Evolutionary conservation across 139 green algal genomes (phyloP).

Genomic region (Chlorella vulgaris): DNA sequence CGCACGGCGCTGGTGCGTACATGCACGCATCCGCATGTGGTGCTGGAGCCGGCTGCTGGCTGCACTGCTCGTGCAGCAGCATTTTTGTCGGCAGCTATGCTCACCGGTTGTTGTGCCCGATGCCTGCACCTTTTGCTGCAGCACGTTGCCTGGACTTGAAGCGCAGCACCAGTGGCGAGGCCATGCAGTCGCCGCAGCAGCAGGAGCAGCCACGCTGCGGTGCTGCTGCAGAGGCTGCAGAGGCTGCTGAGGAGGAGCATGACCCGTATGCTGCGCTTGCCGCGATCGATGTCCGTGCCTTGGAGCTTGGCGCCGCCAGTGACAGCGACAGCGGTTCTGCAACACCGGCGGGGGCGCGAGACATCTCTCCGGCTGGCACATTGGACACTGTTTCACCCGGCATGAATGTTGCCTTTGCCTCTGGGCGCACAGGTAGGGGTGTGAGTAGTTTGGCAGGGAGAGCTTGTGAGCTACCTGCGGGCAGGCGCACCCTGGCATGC

Average conservation of each 20-base stretch:
- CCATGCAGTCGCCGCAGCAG: background rate
- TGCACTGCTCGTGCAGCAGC: too few species aligned
- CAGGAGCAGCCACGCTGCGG: background rate
- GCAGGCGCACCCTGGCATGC: too few species aligned
- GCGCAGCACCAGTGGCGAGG: background rate
- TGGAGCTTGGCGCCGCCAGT: constrained; percentile 1
- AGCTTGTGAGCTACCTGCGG: background rate
- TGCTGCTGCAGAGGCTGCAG: background rate
- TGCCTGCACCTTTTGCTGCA: background rate
- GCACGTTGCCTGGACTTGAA: constrained; percentile 9
- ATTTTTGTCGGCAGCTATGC: too few species aligned
- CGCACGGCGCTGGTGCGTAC: constrained; percentile 2
- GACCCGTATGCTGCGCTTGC: background rate
- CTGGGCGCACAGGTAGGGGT: background rate
- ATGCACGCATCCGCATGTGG: background rate
- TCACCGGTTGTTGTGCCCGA: too few species aligned
- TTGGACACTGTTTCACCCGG: background rate
- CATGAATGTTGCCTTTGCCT: background rate
- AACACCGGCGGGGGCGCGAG: background rate
- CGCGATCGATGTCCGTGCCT: background rate
- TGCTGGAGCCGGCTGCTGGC: background rate
- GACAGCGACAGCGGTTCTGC: background rate
- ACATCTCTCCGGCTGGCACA: background rate
- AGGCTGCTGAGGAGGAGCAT: background rate
- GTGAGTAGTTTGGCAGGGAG: background rate